Evolutionary conservation across 768 basidiomycete genomes (phyloP), one percentile per base, ranked within the genome.

Genomic region (Suillus luteus): DNA sequence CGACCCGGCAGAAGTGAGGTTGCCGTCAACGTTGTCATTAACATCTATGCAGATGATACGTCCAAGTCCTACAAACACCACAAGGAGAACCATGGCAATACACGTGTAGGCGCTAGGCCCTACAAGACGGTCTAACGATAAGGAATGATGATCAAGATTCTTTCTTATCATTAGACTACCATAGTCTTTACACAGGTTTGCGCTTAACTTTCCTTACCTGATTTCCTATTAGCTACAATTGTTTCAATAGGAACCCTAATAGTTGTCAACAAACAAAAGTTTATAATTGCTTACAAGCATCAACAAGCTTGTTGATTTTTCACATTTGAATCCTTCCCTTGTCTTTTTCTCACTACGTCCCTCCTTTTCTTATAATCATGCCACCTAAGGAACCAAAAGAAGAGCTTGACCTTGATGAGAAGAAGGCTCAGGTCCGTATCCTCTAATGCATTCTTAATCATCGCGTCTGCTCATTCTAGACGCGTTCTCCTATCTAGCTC

Each of bases 401-500:
- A 55, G 70, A 67, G 22, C 63, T 72, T 15, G 73, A 76, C 52
- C 33, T 46, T 60, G 73, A 77, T 35, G 63, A 68, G 17, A 67
- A 68, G 15, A 77, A 64, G 69, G 64, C 75, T 62, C 71, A 76
- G 71, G 75, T 77, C 19, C 54, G 73, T 64, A 38, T 61, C 64
- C 43, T 61, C 19, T 24, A 10, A 17, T 11, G 40, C 17, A 19
- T 11, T 5, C 33, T 19, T 62, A 64, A 66, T 65, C 65, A 15
- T 55, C 49, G 31, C 48, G 19, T 48, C 40, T 37, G 35, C 52
- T 54, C 46, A 60, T 65, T 66, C 68, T 73, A 67, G 66, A 67
- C 31, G 1, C 55, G 61, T 63, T 64, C 72, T 66, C 68, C 66
- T 61, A 62, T 68, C 62, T 68, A 91, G 89, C 82, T 90, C 73